Evolutionary conservation across 2,329 filamentous ascomycete genomes (phyloP), one percentile per base, ranked within the genome.

Genomic region (Helotiales sp.): DNA sequence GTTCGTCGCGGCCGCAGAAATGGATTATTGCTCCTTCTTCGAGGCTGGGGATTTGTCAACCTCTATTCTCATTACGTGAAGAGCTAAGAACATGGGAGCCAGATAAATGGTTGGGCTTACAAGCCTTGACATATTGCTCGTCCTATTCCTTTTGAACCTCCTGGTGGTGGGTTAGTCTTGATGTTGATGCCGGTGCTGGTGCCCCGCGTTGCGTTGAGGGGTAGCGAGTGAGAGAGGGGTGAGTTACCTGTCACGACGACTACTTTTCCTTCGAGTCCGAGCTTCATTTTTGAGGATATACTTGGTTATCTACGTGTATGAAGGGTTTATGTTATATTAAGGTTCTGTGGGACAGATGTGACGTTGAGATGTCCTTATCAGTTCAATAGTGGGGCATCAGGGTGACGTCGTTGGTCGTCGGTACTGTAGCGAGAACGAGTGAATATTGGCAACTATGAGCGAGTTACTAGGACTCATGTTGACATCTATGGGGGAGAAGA

Each of bases 181-280:
- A n/a, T n/a, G n/a, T n/a, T n/a, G n/a, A n/a, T n/a, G n/a, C n/a
- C n/a, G n/a, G n/a, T n/a, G n/a, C n/a, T n/a, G n/a, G n/a, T n/a
- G n/a, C n/a, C n/a, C n/a, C n/a, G n/a, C n/a, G n/a, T n/a, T n/a
- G n/a, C n/a, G 7, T 19, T 27, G 33, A 47, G n/a, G 9, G 3
- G 24, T 29, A 25, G 5, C 15, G 9, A 24, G 9, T n/a, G n/a
- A n/a, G n/a, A n/a, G 47, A 19, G 40, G 29, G 33, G 36, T 22
- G 17, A 50, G 30, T 15, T 1, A 71, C 72, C 72, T 33, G 72
- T 74, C 8, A 74, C 65, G 3, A 73, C 61, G 15, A 71, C 67
- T 17, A 73, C 68, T 54, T 73, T 74, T 30, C 67, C 66, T 33
- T 71, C 64, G n/a, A 74, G 68, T 30, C 65, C 65, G 13, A 74